Conservation (phyloP, 768 basidiomycete species). For the Udeniomyces megalosporus region DNA sequence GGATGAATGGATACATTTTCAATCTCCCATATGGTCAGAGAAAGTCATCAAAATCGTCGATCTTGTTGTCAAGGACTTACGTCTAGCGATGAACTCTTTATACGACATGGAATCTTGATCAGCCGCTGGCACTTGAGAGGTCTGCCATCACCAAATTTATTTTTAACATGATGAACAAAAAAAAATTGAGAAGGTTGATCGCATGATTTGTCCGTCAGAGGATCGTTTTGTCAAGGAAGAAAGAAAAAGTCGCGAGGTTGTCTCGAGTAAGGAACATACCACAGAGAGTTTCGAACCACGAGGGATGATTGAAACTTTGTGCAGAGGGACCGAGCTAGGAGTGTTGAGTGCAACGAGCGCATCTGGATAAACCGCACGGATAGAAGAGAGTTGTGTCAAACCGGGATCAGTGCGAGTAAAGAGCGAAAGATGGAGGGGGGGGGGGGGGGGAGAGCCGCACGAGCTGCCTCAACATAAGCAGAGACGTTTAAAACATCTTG, state of each 20-base stretch:
- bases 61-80: neutral
- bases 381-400: too few relatives aligned
- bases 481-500: conserved; percentile 74
- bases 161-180: too few relatives aligned
- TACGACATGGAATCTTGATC: conserved; percentile 56
- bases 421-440: too few relatives aligned
- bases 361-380: conserved; percentile 32
- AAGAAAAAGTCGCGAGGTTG: conserved; percentile 1
- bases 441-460: conserved; percentile 31
- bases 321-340: conserved; percentile 85
- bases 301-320: conserved; percentile 94
- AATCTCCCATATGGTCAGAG: too few relatives aligned
- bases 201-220: neutral
- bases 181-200: too few relatives aligned
- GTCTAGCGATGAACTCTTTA: conserved; percentile 54
- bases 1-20: neutral
- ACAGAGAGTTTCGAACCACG: conserved; percentile 78
- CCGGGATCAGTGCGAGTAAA: too few relatives aligned
- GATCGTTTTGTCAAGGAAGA: neutral
- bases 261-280: neutral
- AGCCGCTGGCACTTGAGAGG: conserved; percentile 57
- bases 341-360: conserved; percentile 90
- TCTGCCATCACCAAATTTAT: conserved; percentile 31
- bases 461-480: conserved; percentile 72
- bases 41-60: neutral